Conservation (phyloP, 2,329 filamentous ascomycete genomes). For the Aspergillus pseudonomiae region DNA sequence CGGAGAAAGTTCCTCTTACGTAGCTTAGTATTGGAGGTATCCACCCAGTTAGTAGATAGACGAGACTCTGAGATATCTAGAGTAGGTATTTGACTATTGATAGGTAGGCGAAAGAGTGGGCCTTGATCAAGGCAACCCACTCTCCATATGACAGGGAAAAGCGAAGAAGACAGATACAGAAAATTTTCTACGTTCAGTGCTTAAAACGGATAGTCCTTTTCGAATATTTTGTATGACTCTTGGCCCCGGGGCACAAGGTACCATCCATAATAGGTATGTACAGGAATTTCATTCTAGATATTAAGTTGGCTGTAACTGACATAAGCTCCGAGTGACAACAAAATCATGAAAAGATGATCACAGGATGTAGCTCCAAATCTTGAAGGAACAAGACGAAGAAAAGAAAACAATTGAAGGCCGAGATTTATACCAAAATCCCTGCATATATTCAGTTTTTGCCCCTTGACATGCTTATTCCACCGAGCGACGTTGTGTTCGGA, state of each 20-base stretch:
- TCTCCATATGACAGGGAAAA: neutral
- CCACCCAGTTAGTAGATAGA: neutral
- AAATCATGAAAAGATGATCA: neutral
- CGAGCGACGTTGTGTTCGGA: conserved; percentile 37
- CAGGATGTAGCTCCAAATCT: neutral
- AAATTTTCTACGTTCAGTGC: neutral
- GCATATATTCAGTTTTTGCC: conserved; percentile 29
- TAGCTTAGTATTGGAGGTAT: neutral
- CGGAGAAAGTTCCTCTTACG: neutral
- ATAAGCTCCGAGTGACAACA: neutral
- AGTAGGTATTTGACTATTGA: neutral
- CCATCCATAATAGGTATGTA: neutral
- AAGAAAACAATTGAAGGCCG: neutral
- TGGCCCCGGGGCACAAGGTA: neutral
- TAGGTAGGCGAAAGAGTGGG: neutral
- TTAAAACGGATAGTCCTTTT: neutral
- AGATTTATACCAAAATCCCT: neutral
- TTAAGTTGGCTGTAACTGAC: neutral
- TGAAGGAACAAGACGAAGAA: neutral
- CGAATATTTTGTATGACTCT: neutral
- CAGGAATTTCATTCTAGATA: neutral
- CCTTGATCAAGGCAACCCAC: neutral
- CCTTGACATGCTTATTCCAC: conserved; percentile 35
- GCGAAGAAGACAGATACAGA: neutral
- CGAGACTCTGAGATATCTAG: neutral